These are phyloP conservation scores for Lumnitzera racemosa DNA, from an alignment of 345 rosid species.

Conservation along the genomic window DNA sequence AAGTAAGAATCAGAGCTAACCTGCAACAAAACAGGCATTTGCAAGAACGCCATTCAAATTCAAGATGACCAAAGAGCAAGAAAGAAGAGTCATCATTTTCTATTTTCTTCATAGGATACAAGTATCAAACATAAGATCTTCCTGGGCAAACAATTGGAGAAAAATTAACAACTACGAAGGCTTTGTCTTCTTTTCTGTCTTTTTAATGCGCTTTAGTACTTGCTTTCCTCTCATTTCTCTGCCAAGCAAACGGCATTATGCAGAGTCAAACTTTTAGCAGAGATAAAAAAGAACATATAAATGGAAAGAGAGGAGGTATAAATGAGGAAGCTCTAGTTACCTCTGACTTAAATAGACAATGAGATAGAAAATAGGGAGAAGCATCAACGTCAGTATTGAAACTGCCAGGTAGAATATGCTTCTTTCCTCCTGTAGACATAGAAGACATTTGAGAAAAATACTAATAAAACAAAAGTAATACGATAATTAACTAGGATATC, in stretches of 20 bases:
- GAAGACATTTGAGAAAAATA: neutral
- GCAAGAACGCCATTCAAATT: no score
- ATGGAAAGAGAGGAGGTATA: neutral
- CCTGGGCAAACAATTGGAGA: no score
- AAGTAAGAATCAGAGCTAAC: no score
- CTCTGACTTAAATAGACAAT: constrained; percentile 70
- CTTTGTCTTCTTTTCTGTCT: constrained; percentile 48
- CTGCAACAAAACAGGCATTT: no score
- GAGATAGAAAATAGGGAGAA: constrained; percentile 80
- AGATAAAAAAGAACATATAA: constrained; percentile 3
- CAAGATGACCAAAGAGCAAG: no score
- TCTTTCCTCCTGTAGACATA: constrained; percentile 51
- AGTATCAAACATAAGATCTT: no score
- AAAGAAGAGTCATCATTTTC: no score
- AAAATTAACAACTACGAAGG: constrained; percentile 30
- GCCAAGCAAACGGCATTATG: constrained; percentile 10
- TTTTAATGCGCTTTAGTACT: constrained; percentile 62
- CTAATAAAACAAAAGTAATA: neutral
- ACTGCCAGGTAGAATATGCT: constrained; percentile 67
- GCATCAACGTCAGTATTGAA: constrained; percentile 75
- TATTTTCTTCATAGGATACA: no score
- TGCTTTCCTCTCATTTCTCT: constrained; percentile 76
- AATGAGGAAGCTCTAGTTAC: constrained; percentile 21
- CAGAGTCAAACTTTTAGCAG: constrained; percentile 10
- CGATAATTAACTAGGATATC: neutral